These are phyloP conservation scores for Tritrichomonas musculus DNA, from an alignment of 208 protist species.

Conservation along the genomic window DNA sequence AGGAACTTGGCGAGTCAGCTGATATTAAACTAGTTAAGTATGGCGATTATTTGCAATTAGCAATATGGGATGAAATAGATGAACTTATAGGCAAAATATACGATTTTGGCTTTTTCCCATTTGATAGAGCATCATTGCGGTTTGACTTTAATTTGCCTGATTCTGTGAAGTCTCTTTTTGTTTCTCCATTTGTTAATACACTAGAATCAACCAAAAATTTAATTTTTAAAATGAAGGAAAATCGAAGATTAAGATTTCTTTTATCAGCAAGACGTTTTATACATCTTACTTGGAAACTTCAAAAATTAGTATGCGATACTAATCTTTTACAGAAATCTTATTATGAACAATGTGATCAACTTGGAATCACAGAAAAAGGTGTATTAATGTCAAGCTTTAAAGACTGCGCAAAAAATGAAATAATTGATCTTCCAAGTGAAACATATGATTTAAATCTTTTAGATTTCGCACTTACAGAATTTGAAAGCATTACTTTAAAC, in stretches of 20 bases:
- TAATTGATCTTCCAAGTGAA: not conserved
- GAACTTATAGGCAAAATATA: not conserved
- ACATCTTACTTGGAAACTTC: not conserved
- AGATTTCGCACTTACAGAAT: not conserved
- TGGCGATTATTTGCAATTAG: not conserved
- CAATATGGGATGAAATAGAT: not conserved
- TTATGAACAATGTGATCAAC: not conserved
- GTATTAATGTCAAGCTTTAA: not conserved
- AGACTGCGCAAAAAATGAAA: not conserved
- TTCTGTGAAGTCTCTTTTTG: not conserved
- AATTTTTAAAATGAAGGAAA: slow-evolving; percentile 20
- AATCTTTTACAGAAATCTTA: slow-evolving; percentile 4
- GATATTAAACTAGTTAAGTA: not conserved
- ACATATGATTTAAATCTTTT: not conserved
- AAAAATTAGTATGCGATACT: not conserved
- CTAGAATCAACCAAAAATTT: not conserved
- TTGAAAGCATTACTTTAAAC: not conserved
- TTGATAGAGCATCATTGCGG: not conserved
- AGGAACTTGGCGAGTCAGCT: not conserved
- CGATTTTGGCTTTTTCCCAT: not conserved
- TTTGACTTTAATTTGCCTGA: not conserved
- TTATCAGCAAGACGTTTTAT: not conserved
- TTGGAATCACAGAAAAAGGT: not conserved
- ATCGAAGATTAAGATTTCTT: not conserved
- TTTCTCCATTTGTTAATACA: not conserved